Percentiles rank a stretch among this genome's conserved stretches.
phyloP scores from a whole-genome alignment of 2,329 filamentous ascomycete genomes.

The Cryphonectria radicalis region DNA sequence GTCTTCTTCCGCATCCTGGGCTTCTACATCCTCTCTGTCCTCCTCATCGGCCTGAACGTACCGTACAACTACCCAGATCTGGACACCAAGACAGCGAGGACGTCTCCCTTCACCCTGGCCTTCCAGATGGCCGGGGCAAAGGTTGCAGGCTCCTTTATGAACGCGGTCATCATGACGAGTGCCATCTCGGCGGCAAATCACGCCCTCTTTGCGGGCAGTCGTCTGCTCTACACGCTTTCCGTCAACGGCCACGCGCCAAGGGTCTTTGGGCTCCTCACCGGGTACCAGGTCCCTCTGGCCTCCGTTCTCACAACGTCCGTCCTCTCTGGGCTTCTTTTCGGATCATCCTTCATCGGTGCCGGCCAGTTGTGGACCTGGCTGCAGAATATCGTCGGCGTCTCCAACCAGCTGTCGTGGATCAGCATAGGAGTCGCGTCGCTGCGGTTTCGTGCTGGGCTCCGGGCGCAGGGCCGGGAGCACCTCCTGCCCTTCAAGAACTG shows the following conservation, averaged over 20 bases:
- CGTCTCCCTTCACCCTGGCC: constrained; percentile 67
- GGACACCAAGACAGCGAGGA: constrained; percentile 46
- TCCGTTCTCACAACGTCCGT: constrained; percentile 58
- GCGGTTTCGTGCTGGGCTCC: constrained; percentile 65
- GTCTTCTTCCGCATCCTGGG: constrained; percentile 67
- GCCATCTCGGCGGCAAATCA: constrained; percentile 64
- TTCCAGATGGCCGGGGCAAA: constrained; percentile 61
- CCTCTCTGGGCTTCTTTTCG: constrained; percentile 64
- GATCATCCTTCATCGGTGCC: constrained; percentile 67
- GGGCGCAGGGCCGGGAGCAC: constrained; percentile 62
- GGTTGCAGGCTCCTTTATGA: constrained; percentile 61
- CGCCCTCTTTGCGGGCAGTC: constrained; percentile 59
- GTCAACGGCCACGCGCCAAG: constrained; percentile 59
- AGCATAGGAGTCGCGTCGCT: constrained; percentile 67
- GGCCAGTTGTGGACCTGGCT: constrained; percentile 70
- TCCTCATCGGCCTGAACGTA: constrained; percentile 62
- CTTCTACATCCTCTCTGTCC: constrained; percentile 56
- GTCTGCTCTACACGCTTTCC: constrained; percentile 61
- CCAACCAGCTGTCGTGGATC: constrained; percentile 69
- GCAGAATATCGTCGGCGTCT: constrained; percentile 70
- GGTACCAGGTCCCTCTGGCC: constrained; percentile 56
- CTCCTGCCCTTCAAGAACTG: constrained; percentile 68
- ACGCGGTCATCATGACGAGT: constrained; percentile 63
- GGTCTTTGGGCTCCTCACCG: constrained; percentile 55
- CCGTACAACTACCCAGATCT: constrained; percentile 58